These are phyloP conservation scores for Metahyphopichia silvanorum DNA, from an alignment of 805 yeast genomes.

Conservation along the genomic window DNA sequence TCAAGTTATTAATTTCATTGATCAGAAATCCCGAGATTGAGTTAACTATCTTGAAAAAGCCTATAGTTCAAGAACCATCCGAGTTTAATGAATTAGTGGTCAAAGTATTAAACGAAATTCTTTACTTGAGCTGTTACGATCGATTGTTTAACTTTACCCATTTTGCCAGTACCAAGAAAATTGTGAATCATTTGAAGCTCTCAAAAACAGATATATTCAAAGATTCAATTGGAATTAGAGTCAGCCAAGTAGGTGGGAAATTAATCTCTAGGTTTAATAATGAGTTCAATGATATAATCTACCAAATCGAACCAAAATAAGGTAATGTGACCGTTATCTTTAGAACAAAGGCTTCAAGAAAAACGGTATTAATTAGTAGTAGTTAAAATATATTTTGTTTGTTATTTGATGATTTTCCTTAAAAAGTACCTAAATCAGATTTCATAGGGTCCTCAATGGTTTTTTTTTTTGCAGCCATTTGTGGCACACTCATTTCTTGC, in stretches of 20 bases:
- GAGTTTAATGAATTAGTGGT: background rate
- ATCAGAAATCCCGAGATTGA: slow-evolving; percentile 16
- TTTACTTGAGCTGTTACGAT: slow-evolving; percentile 23
- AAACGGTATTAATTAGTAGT: no score
- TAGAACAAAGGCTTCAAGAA: no score
- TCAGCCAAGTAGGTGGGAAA: slow-evolving; percentile 12
- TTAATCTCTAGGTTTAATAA: background rate
- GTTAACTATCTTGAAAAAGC: slow-evolving; percentile 6
- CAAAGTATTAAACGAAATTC: slow-evolving; percentile 20
- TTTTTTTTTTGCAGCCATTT: background rate
- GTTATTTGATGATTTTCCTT: background rate
- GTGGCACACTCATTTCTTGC: background rate
- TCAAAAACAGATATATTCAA: slow-evolving; percentile 4
- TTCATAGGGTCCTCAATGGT: background rate
- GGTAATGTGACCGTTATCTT: no score
- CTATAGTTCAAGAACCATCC: slow-evolving; percentile 1
- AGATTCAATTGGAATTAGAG: slow-evolving; percentile 7
- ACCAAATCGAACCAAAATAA: no score
- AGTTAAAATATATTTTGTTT: no score
- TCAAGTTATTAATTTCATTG: slow-evolving; percentile 45
- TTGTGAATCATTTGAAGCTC: slow-evolving; percentile 4
- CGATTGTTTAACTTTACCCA: slow-evolving; percentile 14
- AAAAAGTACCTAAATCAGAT: background rate
- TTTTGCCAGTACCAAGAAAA: slow-evolving; percentile 1
- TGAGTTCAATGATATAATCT: background rate